Evolutionary conservation across 2,329 filamentous ascomycete genomes (phyloP).

Genomic region (Fusarium sp.): DNA sequence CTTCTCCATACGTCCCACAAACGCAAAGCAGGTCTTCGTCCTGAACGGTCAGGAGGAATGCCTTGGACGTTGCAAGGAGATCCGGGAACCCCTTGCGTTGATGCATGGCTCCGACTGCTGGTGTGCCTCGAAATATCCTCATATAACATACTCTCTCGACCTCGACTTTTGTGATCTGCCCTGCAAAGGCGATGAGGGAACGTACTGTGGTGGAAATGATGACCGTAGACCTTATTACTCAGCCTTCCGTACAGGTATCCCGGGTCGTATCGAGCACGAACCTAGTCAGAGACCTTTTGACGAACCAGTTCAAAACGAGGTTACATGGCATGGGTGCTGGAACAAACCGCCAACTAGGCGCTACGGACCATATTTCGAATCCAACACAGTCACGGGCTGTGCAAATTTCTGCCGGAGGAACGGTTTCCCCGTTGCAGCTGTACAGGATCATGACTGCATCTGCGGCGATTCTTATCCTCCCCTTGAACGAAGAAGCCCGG

Average conservation of each 20-base stretch:
- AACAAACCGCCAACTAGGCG: not conserved
- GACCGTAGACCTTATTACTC: not conserved
- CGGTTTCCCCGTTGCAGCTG: not conserved
- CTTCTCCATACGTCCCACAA: not conserved
- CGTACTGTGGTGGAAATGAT: not conserved
- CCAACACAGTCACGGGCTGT: not conserved
- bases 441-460: not conserved
- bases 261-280: not conserved
- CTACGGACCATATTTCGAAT: too few species aligned
- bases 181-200: not conserved
- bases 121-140: slow-evolving; percentile 9
- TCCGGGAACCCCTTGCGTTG: not conserved
- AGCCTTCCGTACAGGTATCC: not conserved
- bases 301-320: accelerated
- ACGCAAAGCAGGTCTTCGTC: not conserved
- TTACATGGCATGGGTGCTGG: slow-evolving; percentile 15
- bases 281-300: not conserved
- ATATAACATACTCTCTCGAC: accelerated
- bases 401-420: not conserved
- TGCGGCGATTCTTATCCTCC: slow-evolving; percentile 15
- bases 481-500: not conserved
- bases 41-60: not conserved
- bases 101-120: not conserved
- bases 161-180: not conserved
- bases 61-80: not conserved